Evolutionary conservation across 306 rosid species (phyloP), one percentile per base, ranked within the genome.

Genomic region (Rosa persica): DNA sequence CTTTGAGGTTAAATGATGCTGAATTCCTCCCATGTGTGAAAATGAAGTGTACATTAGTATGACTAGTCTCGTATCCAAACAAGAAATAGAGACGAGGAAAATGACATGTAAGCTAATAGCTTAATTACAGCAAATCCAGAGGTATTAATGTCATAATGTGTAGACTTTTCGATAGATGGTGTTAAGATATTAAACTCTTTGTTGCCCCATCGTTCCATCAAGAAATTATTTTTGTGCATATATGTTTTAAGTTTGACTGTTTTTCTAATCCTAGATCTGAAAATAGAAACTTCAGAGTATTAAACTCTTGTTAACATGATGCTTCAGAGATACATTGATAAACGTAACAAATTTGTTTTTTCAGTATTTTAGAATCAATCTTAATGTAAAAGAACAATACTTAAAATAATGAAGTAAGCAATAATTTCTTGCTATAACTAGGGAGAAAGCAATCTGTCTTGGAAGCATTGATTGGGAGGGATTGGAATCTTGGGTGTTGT

Each of bases 391-490:
- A 42, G 46, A 43, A 43, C 46, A 0, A 7, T 0, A 42, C 46
- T 43, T 43, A 43, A 43, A 43, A 55, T 22, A 55, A 27, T 60
- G 66, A 61, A 27, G 67, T 12, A 30, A 30, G 40, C 39, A 27
- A 27, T 6, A 13, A 62, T 13, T 5, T 58, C 5, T 58, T 62
- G 68, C 34, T 30, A n/a, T 7, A 12, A 34, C 19, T 5, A 34
- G 40, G 8, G 44, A 42, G 27, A 30, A 54, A 55, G 61, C 30
- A 55, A 55, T 17, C 5, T 64, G 44, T 10, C 64, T 48, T 36
- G 44, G 39, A 19, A 75, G 66, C 48, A 38, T 75, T 27, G 76
- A 70, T 62, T 70, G 19, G 58, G 81, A 69, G 66, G 81, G 54
- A 8, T 19, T 75, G 57, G 80, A 71, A 75, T 71, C 72, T 44